Percentiles rank a stretch among this genome's conserved stretches.
Conservation (phyloP, 129 eudicot species). For the Silybum marianum region DNA sequence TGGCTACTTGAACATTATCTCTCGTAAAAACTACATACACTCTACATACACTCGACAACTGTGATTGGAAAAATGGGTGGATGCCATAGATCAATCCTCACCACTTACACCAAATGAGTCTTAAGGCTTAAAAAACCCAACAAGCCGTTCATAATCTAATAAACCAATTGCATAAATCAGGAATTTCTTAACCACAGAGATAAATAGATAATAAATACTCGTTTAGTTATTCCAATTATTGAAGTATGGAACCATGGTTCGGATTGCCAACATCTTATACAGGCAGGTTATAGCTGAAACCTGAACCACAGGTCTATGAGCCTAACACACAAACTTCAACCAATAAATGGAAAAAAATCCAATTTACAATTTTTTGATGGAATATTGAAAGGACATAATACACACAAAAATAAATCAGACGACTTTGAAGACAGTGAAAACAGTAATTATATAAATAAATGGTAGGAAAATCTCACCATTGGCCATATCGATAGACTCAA, state of each 20-base stretch:
- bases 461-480: slow-evolving; percentile 58
- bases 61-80: neutral
- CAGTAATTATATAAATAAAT: neutral
- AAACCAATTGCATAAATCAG: too few species aligned
- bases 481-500: slow-evolving; percentile 93
- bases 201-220: neutral
- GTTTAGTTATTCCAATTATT: too few species aligned
- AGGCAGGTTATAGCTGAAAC: neutral
- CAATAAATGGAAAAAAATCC: neutral
- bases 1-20: neutral
- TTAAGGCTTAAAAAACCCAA: neutral
- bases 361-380: neutral
- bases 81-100: neutral
- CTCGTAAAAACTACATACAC: neutral
- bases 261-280: neutral
- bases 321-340: neutral
- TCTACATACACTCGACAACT: neutral
- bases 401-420: neutral
- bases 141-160: neutral
- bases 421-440: neutral
- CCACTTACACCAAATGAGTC: neutral
- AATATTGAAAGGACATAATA: neutral
- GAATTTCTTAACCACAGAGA: neutral
- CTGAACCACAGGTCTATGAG: neutral
- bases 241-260: neutral